phyloP scores from a whole-genome alignment of 176 grass and related monocot genomes.

The Chloris gayana region DNA sequence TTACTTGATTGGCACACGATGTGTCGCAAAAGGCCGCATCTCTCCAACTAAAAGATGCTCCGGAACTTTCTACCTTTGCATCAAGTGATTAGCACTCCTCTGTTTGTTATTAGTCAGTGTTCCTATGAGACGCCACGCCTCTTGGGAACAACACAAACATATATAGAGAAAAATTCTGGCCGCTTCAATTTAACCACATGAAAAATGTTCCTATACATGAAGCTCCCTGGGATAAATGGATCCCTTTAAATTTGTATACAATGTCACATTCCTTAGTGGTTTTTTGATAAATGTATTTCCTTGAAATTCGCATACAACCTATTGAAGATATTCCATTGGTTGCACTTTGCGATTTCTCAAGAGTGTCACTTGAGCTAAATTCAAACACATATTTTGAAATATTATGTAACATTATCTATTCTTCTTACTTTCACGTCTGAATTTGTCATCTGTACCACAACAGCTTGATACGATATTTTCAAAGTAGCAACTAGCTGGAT shows the following conservation, averaged over 20 bases:
- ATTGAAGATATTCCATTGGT: too few species aligned
- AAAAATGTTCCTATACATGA: not conserved
- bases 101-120: not conserved
- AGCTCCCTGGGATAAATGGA: not conserved
- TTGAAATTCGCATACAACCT: too few species aligned
- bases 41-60: conserved; percentile 26
- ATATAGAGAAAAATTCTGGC: not conserved
- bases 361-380: too few species aligned
- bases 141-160: not conserved
- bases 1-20: conserved; percentile 14
- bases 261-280: not conserved
- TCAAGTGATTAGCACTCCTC: not conserved
- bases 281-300: too few species aligned
- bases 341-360: too few species aligned
- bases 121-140: not conserved
- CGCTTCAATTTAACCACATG: not conserved
- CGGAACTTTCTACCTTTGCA: not conserved
- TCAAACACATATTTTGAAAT: too few species aligned
- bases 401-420: too few species aligned
- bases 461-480: not conserved
- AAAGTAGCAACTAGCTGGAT: not conserved
- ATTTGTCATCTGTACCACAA: not conserved
- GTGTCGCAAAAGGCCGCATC: not conserved
- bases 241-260: not conserved
- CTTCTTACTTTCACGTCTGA: too few species aligned